A percentile compares a stretch with the other conserved stretches of the same genome.
Evolutionary conservation across 2,329 filamentous ascomycete species (phyloP).

Genomic region (Verticillium klebahnii): DNA sequence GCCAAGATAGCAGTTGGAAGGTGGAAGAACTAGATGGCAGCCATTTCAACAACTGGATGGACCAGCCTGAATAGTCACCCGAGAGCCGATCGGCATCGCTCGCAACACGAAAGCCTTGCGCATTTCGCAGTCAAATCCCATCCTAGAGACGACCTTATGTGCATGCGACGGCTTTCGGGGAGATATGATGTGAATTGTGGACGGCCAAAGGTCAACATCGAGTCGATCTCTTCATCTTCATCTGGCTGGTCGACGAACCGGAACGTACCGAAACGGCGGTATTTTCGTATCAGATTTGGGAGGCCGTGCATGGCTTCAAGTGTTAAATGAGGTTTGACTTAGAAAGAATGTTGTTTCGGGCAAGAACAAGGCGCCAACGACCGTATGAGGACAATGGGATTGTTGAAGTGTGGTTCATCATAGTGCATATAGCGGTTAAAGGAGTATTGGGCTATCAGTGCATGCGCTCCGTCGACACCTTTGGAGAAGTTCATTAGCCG

Average conservation of each 20-base stretch:
- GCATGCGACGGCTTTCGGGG: too few species aligned
- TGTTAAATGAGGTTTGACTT: not conserved
- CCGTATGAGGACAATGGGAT: not conserved
- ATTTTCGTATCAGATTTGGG: too few species aligned
- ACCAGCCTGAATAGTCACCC: constrained; percentile 18
- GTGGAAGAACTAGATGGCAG: constrained; percentile 25
- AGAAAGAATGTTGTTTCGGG: not conserved
- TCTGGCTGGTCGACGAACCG: too few species aligned
- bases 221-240: too few species aligned
- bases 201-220: too few species aligned
- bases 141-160: too few species aligned
- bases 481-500: too few species aligned
- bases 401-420: not conserved
- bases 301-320: not conserved
- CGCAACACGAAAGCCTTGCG: too few species aligned
- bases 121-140: too few species aligned
- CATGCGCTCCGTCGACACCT: too few species aligned
- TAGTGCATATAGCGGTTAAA: not conserved
- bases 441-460: not conserved
- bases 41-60: constrained; percentile 26
- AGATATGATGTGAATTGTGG: too few species aligned
- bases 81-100: not conserved
- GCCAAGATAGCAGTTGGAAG: constrained; percentile 28
- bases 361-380: not conserved
- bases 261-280: too few species aligned